These are phyloP conservation scores for Kodamaea kaohsiungensis DNA, from an alignment of 805 yeast species.

Conservation along the genomic window DNA sequence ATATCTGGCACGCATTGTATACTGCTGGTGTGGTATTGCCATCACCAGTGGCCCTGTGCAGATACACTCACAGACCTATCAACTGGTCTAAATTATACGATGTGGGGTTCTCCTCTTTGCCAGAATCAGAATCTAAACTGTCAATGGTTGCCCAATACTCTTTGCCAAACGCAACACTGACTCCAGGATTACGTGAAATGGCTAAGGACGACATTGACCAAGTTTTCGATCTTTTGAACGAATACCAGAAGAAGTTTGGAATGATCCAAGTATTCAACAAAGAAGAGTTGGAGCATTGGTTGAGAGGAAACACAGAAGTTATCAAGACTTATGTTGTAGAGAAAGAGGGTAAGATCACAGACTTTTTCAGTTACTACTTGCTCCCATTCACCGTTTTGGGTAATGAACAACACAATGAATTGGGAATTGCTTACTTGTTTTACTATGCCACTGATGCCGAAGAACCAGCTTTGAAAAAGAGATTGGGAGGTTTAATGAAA, in stretches of 20 bases:
- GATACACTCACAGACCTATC: conserved; percentile 91
- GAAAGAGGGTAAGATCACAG: conserved; percentile 70
- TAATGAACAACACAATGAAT: conserved; percentile 58
- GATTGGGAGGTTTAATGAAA: conserved; percentile 61
- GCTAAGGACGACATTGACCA: conserved; percentile 60
- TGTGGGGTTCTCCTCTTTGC: conserved; percentile 86
- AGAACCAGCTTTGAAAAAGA: conserved; percentile 47
- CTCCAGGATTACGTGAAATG: conserved; percentile 61
- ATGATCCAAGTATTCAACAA: conserved; percentile 67
- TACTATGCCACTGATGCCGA: conserved; percentile 80
- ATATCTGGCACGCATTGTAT: conserved; percentile 94
- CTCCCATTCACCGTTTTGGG: conserved; percentile 83
- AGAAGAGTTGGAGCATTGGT: conserved; percentile 80
- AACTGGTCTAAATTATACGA: conserved; percentile 89
- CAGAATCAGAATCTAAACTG: conserved; percentile 64
- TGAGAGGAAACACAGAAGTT: conserved; percentile 65
- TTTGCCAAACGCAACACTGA: conserved; percentile 51
- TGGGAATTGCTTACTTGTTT: conserved; percentile 85
- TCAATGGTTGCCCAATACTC: conserved; percentile 64
- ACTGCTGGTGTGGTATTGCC: conserved; percentile 93
- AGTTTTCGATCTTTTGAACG: conserved; percentile 57
- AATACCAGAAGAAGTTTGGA: conserved; percentile 71
- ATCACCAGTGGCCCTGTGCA: conserved; percentile 83
- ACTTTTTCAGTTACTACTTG: conserved; percentile 85
- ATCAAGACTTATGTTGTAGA: conserved; percentile 80